phyloP scores from a whole-genome alignment of 1,284 basidiomycete species.

The Rhizoctonia solani region DNA sequence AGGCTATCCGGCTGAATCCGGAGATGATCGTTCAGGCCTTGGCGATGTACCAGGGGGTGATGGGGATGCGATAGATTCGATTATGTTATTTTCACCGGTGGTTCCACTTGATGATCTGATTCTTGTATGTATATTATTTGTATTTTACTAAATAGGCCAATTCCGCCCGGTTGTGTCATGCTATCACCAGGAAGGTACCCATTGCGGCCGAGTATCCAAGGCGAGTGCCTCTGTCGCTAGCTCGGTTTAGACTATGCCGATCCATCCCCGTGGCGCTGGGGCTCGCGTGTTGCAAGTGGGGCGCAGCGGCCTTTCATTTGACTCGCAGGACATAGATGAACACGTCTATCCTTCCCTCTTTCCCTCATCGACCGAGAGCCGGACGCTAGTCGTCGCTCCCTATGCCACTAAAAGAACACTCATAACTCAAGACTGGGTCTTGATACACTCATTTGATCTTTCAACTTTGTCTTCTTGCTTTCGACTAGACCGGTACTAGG shows the following conservation, averaged over 20 bases:
- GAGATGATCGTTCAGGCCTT: conserved; percentile 42
- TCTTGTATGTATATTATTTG: conserved; percentile 33
- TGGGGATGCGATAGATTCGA: conserved; percentile 6
- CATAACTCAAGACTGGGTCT: conserved; percentile 31
- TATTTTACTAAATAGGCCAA: conserved; percentile 17
- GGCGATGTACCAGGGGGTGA: conserved; percentile 39
- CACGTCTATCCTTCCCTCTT: background rate
- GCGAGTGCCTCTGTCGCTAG: background rate
- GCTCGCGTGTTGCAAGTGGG: conserved; percentile 4
- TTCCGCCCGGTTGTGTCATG: conserved; percentile 32
- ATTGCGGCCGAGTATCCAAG: conserved; percentile 24
- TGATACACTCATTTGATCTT: conserved; percentile 31
- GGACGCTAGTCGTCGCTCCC: conserved; percentile 26
- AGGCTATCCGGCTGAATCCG: conserved; percentile 42
- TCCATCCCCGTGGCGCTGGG: background rate
- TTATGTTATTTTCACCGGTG: conserved; percentile 1
- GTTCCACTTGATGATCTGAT: conserved; percentile 17
- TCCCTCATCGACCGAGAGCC: background rate
- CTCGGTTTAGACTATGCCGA: background rate
- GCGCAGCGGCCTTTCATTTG: background rate
- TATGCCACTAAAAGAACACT: background rate
- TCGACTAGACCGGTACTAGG: background rate
- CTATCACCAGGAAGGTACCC: background rate
- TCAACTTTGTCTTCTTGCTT: background rate
- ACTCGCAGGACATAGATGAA: background rate